phyloP scores from a whole-genome alignment of 257 asterid species.

The Nyctanthes arbortristis region DNA sequence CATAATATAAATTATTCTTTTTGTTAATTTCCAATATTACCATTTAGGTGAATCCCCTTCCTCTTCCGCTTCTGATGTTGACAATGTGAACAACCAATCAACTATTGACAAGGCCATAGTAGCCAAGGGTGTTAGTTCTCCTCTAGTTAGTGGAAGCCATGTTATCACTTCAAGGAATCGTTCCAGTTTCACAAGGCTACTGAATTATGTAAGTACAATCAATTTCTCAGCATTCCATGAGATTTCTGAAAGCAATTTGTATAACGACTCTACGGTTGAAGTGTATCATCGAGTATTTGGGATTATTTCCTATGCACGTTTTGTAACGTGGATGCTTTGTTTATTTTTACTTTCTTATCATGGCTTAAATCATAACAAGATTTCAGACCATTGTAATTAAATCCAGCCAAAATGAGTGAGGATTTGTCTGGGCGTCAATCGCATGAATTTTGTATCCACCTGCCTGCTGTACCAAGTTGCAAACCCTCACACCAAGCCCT shows the following conservation, averaged over 20 bases:
- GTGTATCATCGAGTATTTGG: background rate
- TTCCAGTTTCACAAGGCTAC: constrained; percentile 37
- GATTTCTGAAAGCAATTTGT: background rate
- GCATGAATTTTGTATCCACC: background rate
- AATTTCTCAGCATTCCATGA: constrained; percentile 4
- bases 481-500: background rate
- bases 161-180: constrained; percentile 39
- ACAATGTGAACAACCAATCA: constrained; percentile 84
- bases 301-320: background rate
- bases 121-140: constrained; percentile 63
- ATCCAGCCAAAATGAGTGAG: background rate
- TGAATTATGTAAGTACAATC: constrained; percentile 42
- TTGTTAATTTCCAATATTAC: constrained; percentile 8
- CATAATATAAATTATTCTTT: constrained; percentile 15
- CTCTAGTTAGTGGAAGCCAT: constrained; percentile 46
- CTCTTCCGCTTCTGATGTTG: constrained; percentile 97
- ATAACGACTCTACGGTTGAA: background rate
- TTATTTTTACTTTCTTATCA: background rate
- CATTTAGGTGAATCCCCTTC: constrained; percentile 95
- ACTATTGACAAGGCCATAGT: constrained; percentile 60
- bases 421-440: constrained; percentile 5
- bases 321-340: background rate
- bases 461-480: background rate
- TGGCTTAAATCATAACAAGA: background rate
- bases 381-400: background rate